Conservation (phyloP, 2,329 filamentous ascomycete species). For the Alternaria sp. region DNA sequence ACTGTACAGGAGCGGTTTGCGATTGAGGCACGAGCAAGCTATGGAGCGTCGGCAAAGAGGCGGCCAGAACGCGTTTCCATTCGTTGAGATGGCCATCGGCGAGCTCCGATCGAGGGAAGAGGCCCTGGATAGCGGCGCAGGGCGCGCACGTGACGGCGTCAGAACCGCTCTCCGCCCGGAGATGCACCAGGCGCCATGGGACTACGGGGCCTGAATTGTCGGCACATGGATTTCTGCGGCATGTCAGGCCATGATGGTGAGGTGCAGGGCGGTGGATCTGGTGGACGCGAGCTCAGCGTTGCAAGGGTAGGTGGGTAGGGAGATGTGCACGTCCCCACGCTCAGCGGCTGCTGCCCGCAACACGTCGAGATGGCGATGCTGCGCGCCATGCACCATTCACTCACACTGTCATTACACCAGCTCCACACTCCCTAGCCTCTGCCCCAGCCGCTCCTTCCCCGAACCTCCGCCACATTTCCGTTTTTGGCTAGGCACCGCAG, state of each 20-base stretch:
- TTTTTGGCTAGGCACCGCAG: conserved; percentile 19
- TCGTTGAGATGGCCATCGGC: conserved; percentile 43
- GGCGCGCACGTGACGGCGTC: conserved; percentile 31
- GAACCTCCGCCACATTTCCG: conserved; percentile 19
- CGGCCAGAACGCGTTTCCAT: conserved; percentile 31
- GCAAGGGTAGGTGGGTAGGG: conserved; percentile 1
- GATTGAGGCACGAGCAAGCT: conserved; percentile 25
- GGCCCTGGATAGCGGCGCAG: conserved; percentile 23
- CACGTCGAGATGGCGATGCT: conserved; percentile 11
- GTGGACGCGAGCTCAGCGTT: not conserved
- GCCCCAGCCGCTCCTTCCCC: conserved; percentile 14
- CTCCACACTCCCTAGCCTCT: conserved; percentile 23
- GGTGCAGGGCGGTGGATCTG: conserved; percentile 9
- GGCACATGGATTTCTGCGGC: conserved; percentile 18
- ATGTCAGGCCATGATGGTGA: conserved; percentile 35
- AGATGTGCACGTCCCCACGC: conserved; percentile 10
- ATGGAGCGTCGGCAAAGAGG: conserved; percentile 26
- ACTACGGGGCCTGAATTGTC: conserved; percentile 8
- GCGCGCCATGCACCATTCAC: conserved; percentile 10
- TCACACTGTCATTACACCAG: conserved; percentile 4
- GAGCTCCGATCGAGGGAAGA: conserved; percentile 36
- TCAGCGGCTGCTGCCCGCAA: conserved; percentile 10
- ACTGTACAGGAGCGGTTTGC: conserved; percentile 28
- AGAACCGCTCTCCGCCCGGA: conserved; percentile 14
- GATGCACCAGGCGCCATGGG: conserved; percentile 12